Evolutionary conservation across 2,329 filamentous ascomycete genomes (phyloP), one percentile per base, ranked within the genome.

Genomic region (Metarhizium humberi): DNA sequence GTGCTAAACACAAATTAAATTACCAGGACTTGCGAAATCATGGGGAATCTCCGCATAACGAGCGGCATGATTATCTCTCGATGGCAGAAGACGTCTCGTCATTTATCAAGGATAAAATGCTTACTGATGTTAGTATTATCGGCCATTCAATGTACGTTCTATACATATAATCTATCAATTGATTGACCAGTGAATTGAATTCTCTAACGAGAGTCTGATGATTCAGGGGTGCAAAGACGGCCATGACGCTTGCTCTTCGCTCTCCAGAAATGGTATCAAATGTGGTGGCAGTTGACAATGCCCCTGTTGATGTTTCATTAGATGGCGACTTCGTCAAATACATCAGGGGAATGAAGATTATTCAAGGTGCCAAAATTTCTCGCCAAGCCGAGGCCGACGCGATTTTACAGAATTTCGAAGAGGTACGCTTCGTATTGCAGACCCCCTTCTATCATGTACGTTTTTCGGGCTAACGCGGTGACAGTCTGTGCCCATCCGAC

Each of bases 201-300:
- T 6, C 16, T 13, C 48, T 43, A 38, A 54, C 40, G 4, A 49
- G 3, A 18, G 7, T 38, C 14, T 7, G 13, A n/a, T 20, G 36
- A 10, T 25, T 5, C 56, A 88, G 85, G 86, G 92, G 94, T 59
- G 92, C 92, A 50, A 97, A 97, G 75, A 85, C 87, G 2, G 90
- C 90, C 63, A 96, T 97, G 92, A 78, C 87, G 0, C 76, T 96
- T 56, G 90, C 90, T 3, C 80, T 97, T 40, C 76, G 80, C 47
- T 78, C 82, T 1, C 89, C 90, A 0, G 74, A 81, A 6, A 73
- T 84, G 3, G 78, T 96, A 56, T 76, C 79, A 16, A 82, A 86
- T 62, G 75, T 97, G 52, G 80, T 96, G 32, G 80, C 90, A 2
- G 91, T 97, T 13, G 92, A 97, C 74, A 97, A 97, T 67, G 90